Conservation (phyloP, 345 rosid genomes). For the Tarenaya hassleriana region DNA sequence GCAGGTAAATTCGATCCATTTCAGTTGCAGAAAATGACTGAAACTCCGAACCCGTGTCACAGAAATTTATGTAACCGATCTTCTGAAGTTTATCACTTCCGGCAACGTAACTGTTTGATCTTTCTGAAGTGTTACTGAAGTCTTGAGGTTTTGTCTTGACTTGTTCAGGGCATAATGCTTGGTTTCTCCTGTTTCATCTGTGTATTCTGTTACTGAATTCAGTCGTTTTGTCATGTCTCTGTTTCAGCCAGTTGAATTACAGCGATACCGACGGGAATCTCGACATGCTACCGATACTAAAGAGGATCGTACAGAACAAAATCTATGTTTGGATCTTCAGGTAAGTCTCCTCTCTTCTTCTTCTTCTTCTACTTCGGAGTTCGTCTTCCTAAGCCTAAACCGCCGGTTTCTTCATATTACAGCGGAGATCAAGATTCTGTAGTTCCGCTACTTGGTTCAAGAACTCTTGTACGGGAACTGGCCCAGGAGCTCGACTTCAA, state of each 20-base stretch:
- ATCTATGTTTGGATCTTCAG: constrained; percentile 85
- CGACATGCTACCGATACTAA: constrained; percentile 70
- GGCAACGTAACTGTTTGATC: no score
- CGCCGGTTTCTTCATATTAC: constrained; percentile 6
- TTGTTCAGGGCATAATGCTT: no score
- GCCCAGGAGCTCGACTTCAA: constrained; percentile 57
- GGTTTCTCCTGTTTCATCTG: no score
- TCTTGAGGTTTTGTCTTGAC: no score
- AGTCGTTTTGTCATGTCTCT: background rate
- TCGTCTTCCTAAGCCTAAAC: background rate
- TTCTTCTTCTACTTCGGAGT: background rate
- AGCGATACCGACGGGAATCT: constrained; percentile 49
- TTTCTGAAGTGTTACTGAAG: no score
- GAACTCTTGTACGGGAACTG: constrained; percentile 69
- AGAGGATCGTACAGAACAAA: constrained; percentile 48
- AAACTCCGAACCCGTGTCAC: no score
- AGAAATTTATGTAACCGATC: no score
- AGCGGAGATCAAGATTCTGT: constrained; percentile 92
- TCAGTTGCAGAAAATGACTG: background rate
- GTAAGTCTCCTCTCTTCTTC: constrained; percentile 23
- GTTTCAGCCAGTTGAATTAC: constrained; percentile 52
- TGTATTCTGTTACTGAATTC: background rate
- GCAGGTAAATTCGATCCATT: constrained; percentile 30
- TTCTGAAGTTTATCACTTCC: no score
- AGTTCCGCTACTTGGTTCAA: constrained; percentile 70